Evolutionary conservation across 2,329 filamentous ascomycete species (phyloP).

Genomic region (Aspergillus luchuensis): DNA sequence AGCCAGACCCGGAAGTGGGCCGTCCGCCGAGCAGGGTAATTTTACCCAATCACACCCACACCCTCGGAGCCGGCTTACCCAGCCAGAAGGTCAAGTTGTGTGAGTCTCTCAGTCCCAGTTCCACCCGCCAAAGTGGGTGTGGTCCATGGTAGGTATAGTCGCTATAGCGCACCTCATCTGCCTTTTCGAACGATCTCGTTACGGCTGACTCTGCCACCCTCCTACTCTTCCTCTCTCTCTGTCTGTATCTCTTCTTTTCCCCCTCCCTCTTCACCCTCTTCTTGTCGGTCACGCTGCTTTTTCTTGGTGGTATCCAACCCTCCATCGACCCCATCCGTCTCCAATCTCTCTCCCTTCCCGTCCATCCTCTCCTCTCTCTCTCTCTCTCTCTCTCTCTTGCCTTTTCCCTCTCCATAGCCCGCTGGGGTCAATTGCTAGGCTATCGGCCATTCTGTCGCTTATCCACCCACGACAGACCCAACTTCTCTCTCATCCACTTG

Average conservation of each 20-base stretch:
- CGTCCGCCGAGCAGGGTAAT: conserved; percentile 6
- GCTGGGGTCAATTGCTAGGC: conserved; percentile 15
- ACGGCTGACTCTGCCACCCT: conserved; percentile 16
- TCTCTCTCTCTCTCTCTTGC: not conserved
- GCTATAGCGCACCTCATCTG: conserved; percentile 5
- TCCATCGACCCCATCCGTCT: not conserved
- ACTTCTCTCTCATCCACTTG: not conserved
- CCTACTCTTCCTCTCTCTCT: conserved; percentile 11
- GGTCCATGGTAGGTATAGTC: conserved; percentile 3
- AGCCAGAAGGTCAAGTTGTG: not conserved
- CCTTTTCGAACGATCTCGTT: conserved; percentile 7
- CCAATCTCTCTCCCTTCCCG: not conserved
- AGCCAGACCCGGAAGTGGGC: conserved; percentile 6
- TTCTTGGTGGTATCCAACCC: not conserved
- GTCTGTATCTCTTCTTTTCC: not conserved
- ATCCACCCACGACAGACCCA: not conserved
- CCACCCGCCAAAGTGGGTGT: not conserved
- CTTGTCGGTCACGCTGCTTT: not conserved
- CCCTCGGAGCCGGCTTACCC: not conserved
- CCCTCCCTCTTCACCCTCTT: conserved; percentile 10
- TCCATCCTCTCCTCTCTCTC: conserved; percentile 1
- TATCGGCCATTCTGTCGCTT: conserved; percentile 2
- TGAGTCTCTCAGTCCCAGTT: not conserved
- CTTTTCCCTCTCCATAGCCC: not conserved
- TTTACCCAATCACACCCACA: not conserved